Base-by-base conservation (phyloP, 169 alveolate genomes). In the Eimeria acervulina region DNA sequence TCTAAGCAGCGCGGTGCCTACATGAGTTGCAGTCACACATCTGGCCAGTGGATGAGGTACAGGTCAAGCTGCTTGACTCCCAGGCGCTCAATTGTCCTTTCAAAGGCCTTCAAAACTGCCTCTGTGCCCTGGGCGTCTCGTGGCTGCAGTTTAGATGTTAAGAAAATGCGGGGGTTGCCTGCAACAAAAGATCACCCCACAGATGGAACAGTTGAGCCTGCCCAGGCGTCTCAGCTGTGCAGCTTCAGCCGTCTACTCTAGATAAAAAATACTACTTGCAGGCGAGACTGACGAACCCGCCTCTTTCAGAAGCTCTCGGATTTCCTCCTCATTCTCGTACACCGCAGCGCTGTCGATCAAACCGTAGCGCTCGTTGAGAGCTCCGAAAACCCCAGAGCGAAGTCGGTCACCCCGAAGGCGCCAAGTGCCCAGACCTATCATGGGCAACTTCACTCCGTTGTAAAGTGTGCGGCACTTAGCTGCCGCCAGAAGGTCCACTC, bases 31-130 rank as follows among this genome's bases (percentile, higher is more conserved):
- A 8, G 23, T n/a, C 19, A 2, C 42, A 2, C 51, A 72, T 95
- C 96, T 55, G 96, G 96, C 96, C 96, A 94, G 36, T 94, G 96
- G 15, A 94, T 87, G 40, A 94, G 91, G 84, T 83, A 84, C 31
- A 94, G 96, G 63, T 94, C 96, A 47, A 94, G 63, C 40, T 72
- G 95, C 36, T 85, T 68, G 19, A 94, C 90, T 6, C 95, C 95
- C 61, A 94, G 83, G 6, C 96, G 89, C 55, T 66, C 61, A n/a
- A 94, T 68, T 13, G 91, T 83, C 4, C 31, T 40, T 15, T 83
- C 91, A 51, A 83, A 83, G 15, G 96, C 90, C 42, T n/a, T 59
- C 66, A 83, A 72, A 15, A 68, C 90, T 2, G 96, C 94, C 38
- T 94, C 96, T 0, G 70, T 83, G 21, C 96, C 93, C 59, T 85